Evolutionary conservation across 768 basidiomycete species (phyloP).

Genomic region (Rossbeevera mucosa): DNA sequence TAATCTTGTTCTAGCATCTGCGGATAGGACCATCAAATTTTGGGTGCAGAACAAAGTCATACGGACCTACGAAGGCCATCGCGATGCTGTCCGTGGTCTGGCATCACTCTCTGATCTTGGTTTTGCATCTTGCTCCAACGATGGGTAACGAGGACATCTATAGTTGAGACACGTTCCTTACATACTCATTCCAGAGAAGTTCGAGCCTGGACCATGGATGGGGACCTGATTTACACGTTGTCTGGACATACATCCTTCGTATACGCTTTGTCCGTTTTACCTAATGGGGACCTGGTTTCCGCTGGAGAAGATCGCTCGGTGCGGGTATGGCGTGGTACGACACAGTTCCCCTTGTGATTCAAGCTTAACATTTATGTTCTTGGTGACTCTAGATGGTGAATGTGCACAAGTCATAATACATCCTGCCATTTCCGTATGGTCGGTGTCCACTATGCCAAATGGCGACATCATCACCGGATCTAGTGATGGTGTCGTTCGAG

Average conservation of each 20-base stretch:
- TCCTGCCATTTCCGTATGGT: constrained; percentile 97
- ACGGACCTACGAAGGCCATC: constrained; percentile 80
- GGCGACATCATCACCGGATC: constrained; percentile 90
- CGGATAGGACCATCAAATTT: constrained; percentile 90
- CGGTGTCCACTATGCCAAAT: constrained; percentile 81
- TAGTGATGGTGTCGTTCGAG: constrained; percentile 82
- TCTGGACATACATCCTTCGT: constrained; percentile 97
- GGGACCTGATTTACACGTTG: constrained; percentile 71
- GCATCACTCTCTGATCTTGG: constrained; percentile 78
- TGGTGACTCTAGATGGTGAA: constrained; percentile 62
- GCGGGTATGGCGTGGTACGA: constrained; percentile 82
- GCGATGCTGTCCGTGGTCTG: constrained; percentile 86
- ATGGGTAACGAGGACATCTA: constrained; percentile 50
- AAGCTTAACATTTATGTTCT: not conserved
- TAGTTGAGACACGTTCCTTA: constrained; percentile 1
- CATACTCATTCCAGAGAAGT: constrained; percentile 61
- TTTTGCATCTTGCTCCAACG: constrained; percentile 95
- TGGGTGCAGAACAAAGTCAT: constrained; percentile 76
- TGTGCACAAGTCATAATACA: constrained; percentile 86
- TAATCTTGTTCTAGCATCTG: constrained; percentile 59
- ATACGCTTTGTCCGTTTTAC: constrained; percentile 80
- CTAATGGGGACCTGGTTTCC: constrained; percentile 80
- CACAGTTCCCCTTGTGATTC: constrained; percentile 4
- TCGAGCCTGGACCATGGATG: constrained; percentile 84
- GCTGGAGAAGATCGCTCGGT: constrained; percentile 92